Base-by-base conservation (phyloP, 2,329 filamentous ascomycete species). In the Raffaelea ambrosiae region DNA sequence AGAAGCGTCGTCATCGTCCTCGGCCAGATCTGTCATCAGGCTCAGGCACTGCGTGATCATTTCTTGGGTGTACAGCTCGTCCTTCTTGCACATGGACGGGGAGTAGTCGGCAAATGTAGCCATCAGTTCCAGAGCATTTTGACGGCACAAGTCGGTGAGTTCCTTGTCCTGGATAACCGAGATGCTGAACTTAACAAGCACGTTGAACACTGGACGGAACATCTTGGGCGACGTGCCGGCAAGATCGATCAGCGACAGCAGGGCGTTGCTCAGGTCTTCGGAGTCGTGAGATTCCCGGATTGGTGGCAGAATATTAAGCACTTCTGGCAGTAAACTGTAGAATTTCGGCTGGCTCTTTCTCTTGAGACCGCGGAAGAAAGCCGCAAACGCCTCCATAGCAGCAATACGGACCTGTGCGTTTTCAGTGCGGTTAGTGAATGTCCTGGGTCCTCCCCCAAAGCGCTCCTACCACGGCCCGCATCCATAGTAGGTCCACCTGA, bases 31-130 rank as follows among this genome's bases (percentile, higher is more conserved):
- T 4, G 93, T 97, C 93, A 98, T 98, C 57, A 98, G 70, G 57
- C 91, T 97, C 56, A 98, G 71, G 65, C 93, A 98, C 66, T 98
- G 93, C 1, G 90, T 97, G 54, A 98, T 94, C 93, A 98, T 98
- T 55, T 96, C 89, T 51, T 79, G 83, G 2, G 90, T 93, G 67
- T 94, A 98, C 11, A 82, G 84, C n/a, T 82, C 68, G 61, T 98
- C 91, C 64, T 95, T 96, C 63, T 85, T 88, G 73, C 93, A 97
- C 83, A 97, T 91, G 35, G 85, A 84, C 4, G 93, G 89, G 1
- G 88, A 86, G 59, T 91, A 93, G 62, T 98, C 93, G 55, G 91
- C 90, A 64, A 98, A 98, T 0, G 93, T 98, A 22, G 90, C 90
- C 88, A 98, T 95, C 48, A 98, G 77, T 65, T 98, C 93, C 39